A percentile compares a stretch with the other conserved stretches of the same genome.
These are phyloP conservation scores for Trichoderma asperelloides DNA, from an alignment of 495 filamentous ascomycete genomes.

Conservation along the genomic window DNA sequence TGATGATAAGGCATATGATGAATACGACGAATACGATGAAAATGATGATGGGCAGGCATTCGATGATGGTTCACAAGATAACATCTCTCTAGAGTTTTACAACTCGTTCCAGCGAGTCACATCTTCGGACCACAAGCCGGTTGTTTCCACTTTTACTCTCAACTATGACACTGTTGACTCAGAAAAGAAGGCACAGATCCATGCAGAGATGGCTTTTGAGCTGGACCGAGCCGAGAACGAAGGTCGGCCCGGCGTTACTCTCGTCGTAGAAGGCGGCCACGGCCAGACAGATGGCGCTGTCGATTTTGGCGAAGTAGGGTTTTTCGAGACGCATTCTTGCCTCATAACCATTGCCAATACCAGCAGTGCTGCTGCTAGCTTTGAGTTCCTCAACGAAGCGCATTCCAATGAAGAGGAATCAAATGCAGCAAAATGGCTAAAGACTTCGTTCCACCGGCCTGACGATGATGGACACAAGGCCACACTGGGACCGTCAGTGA, in stretches of 20 bases:
- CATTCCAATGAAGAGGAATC: slow-evolving; percentile 32
- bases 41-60: slow-evolving; percentile 26
- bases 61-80: slow-evolving; percentile 47
- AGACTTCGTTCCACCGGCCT: slow-evolving; percentile 48
- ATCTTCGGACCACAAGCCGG: slow-evolving; percentile 93
- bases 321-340: slow-evolving; percentile 52
- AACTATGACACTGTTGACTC: slow-evolving; percentile 78
- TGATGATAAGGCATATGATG: slow-evolving; percentile 57
- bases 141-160: slow-evolving; percentile 70
- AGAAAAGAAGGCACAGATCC: slow-evolving; percentile 69
- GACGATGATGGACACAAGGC: slow-evolving; percentile 28
- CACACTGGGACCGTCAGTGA: slow-evolving; percentile 41
- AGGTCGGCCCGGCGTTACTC: slow-evolving; percentile 69
- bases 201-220: slow-evolving; percentile 79
- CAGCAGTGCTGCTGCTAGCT: slow-evolving; percentile 62
- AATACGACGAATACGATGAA: slow-evolving; percentile 55
- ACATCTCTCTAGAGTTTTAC: slow-evolving; percentile 63
- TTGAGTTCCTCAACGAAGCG: slow-evolving; percentile 55
- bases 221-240: slow-evolving; percentile 92
- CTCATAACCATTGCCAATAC: slow-evolving; percentile 85
- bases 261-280: slow-evolving; percentile 60
- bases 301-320: slow-evolving; percentile 66
- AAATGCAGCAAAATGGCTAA: slow-evolving; percentile 54
- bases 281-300: slow-evolving; percentile 40
- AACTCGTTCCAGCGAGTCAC: slow-evolving; percentile 78